phyloP scores from a whole-genome alignment of 2,329 filamentous ascomycete species.

The Microcyclospora tardicrescens region DNA sequence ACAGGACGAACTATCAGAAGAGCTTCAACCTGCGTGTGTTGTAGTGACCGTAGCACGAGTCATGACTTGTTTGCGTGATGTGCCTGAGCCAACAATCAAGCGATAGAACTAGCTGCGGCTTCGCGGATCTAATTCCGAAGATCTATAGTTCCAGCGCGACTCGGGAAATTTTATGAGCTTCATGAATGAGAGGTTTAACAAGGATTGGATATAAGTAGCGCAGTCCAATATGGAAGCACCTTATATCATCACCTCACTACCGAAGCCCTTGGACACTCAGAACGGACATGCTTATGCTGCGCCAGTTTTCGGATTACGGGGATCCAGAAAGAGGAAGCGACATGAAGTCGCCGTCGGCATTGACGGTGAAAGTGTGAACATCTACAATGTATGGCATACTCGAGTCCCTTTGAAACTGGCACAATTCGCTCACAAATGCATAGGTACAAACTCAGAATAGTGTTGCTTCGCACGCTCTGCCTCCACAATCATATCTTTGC shows the following conservation, averaged over 20 bases:
- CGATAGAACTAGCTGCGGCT: too few relatives aligned
- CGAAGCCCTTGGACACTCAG: constrained; percentile 28
- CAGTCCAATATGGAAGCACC: constrained; percentile 19
- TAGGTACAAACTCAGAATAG: constrained; percentile 49
- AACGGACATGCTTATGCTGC: constrained; percentile 29
- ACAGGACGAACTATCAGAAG: too few relatives aligned
- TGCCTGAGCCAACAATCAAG: too few relatives aligned
- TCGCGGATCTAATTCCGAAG: too few relatives aligned
- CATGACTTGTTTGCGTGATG: too few relatives aligned
- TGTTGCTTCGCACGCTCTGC: constrained; percentile 47
- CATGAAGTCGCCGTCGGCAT: constrained; percentile 47
- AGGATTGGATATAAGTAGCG: not conserved
- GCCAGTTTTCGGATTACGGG: constrained; percentile 41
- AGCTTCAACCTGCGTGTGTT: too few relatives aligned
- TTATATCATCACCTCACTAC: constrained; percentile 31
- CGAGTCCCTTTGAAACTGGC: not conserved
- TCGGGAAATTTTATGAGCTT: too few relatives aligned
- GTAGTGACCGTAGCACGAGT: too few relatives aligned
- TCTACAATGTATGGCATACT: constrained; percentile 43
- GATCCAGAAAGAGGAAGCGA: constrained; percentile 47
- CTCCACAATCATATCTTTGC: constrained; percentile 45
- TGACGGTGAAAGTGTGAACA: constrained; percentile 48
- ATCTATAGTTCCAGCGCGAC: too few relatives aligned
- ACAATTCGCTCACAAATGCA: not conserved
- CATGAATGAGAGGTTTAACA: too few relatives aligned